These are phyloP conservation scores for Irpex sp. DNA, from an alignment of 1,284 basidiomycete genomes.

Conservation along the genomic window DNA sequence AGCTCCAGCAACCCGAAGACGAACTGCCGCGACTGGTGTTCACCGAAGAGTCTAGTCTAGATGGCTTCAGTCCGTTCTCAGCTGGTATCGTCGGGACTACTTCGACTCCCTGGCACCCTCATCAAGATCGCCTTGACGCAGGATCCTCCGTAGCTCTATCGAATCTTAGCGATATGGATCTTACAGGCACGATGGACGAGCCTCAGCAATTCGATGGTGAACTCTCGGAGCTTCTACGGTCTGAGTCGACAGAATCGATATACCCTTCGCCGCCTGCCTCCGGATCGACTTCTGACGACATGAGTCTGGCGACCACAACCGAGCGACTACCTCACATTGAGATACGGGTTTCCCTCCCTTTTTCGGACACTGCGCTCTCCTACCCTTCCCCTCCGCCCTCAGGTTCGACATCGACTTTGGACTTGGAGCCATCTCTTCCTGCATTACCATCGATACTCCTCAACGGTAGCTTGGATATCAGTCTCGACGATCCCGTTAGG, in stretches of 20 bases:
- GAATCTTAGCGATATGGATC: neutral
- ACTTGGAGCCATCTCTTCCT: neutral
- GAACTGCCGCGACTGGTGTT: too few species aligned
- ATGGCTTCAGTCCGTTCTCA: too few species aligned
- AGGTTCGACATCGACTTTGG: neutral
- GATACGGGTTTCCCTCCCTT: neutral
- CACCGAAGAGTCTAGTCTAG: too few species aligned
- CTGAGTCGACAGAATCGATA: neutral
- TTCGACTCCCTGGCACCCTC: too few species aligned
- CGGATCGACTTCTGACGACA: neutral
- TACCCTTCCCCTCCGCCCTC: too few species aligned
- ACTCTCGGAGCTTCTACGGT: neutral
- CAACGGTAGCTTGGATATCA: too few species aligned
- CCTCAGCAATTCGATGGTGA: neutral
- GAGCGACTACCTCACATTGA: neutral
- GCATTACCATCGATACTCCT: neutral
- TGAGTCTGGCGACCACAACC: neutral
- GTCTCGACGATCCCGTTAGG: too few species aligned
- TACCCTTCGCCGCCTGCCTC: neutral
- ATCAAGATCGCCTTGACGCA: too few species aligned
- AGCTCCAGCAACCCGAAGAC: neutral
- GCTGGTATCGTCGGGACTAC: too few species aligned
- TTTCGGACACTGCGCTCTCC: neutral
- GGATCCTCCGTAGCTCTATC: too few species aligned
- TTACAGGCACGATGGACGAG: neutral